Evolutionary conservation across 2,329 filamentous ascomycete genomes (phyloP).

Genomic region (Aspergillus viridinutans): DNA sequence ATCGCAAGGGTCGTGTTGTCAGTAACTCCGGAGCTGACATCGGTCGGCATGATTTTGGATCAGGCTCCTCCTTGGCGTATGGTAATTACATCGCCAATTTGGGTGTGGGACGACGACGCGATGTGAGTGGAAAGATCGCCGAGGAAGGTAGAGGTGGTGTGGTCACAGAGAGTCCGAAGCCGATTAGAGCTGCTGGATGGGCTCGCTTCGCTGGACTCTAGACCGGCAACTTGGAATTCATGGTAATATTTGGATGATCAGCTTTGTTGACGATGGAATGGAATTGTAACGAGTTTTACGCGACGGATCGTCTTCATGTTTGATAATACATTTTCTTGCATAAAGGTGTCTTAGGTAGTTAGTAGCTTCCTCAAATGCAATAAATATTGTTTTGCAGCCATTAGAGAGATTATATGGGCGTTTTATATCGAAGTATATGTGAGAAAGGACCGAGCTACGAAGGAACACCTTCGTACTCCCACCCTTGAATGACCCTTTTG

Average conservation of each 20-base stretch:
- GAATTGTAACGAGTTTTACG: neutral
- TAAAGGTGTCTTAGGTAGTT: neutral
- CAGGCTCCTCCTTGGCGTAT: constrained; percentile 34
- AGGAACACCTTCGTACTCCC: constrained; percentile 67
- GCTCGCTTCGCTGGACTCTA: constrained; percentile 42
- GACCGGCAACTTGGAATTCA: neutral
- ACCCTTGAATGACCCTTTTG: constrained; percentile 51
- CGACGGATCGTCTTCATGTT: neutral
- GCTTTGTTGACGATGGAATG: neutral
- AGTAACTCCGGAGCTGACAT: constrained; percentile 42
- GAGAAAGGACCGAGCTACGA: constrained; percentile 23
- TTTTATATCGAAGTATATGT: neutral
- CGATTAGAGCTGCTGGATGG: constrained; percentile 42
- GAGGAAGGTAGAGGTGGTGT: constrained; percentile 42
- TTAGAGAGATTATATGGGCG: neutral
- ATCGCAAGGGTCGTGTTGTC: constrained; percentile 42
- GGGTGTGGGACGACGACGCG: constrained; percentile 43
- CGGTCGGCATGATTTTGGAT: constrained; percentile 18
- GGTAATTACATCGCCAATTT: constrained; percentile 41
- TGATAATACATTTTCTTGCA: neutral
- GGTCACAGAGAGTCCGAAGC: constrained; percentile 13
- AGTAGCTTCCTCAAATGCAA: neutral
- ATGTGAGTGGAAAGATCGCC: constrained; percentile 46
- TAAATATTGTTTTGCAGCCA: neutral
- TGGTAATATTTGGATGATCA: neutral